Percentiles rank a stretch among this genome's conserved stretches.
Conservation (phyloP, 768 basidiomycete species). For the Lactarius indigo region DNA sequence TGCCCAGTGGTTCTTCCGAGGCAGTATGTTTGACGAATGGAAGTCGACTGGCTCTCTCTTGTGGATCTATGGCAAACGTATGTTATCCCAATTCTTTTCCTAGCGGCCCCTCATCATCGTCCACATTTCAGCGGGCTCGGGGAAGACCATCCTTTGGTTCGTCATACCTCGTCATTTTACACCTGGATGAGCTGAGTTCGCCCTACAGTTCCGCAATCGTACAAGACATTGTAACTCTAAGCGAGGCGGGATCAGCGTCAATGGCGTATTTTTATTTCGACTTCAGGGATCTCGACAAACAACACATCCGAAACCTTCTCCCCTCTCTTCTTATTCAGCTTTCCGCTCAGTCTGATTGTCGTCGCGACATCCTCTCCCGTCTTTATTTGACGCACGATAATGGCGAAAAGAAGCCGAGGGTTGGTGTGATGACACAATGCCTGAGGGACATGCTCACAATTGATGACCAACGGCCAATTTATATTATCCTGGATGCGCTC, state of each 20-base stretch:
- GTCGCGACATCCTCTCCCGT: background rate
- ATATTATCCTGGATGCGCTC: background rate
- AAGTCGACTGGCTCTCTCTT: background rate
- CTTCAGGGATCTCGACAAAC: background rate
- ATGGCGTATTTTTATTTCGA: background rate
- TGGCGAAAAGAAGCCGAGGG: background rate
- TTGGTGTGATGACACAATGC: background rate
- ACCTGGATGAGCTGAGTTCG: background rate
- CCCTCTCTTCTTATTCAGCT: background rate
- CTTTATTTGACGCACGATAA: background rate
- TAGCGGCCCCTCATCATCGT: background rate
- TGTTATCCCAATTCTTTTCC: background rate
- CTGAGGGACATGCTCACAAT: background rate
- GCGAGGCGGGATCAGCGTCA: background rate
- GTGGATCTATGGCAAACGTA: background rate
- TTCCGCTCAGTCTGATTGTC: background rate
- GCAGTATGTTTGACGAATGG: background rate
- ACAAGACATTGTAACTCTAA: background rate
- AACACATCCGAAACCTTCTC: background rate
- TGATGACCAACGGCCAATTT: background rate
- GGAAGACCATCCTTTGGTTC: background rate
- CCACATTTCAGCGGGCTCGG: background rate
- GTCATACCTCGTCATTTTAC: background rate
- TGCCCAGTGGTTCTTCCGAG: background rate
- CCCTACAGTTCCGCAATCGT: background rate